These are phyloP conservation scores for Laburnicola sp. DNA, from an alignment of 2,329 filamentous ascomycete genomes.

Conservation along the genomic window DNA sequence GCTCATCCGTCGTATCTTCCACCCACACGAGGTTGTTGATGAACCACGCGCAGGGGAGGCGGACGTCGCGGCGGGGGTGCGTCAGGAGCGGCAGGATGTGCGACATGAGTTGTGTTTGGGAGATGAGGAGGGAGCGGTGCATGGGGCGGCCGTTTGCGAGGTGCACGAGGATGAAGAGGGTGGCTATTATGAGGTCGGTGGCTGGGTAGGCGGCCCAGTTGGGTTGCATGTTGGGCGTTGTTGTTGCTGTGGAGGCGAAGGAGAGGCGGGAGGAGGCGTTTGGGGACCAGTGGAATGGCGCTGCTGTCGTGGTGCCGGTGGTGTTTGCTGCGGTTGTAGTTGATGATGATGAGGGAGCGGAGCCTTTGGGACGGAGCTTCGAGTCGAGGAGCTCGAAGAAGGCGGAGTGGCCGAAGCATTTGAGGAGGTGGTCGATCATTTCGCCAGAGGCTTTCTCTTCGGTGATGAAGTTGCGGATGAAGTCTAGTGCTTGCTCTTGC, in stretches of 20 bases:
- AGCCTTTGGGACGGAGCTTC: constrained; percentile 65
- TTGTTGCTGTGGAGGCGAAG: constrained; percentile 15
- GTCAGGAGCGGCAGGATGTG: constrained; percentile 73
- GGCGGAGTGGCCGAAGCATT: constrained; percentile 71
- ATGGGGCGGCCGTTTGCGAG: constrained; percentile 79
- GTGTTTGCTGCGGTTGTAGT: constrained; percentile 17
- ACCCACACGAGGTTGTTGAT: constrained; percentile 83
- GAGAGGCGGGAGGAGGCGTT: constrained; percentile 69
- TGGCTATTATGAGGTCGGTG: constrained; percentile 71
- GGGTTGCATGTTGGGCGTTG: constrained; percentile 45
- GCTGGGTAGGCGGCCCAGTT: constrained; percentile 41
- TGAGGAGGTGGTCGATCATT: constrained; percentile 86
- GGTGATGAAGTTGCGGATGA: constrained; percentile 86
- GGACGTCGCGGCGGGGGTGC: constrained; percentile 72
- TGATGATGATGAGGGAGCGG: constrained; percentile 12
- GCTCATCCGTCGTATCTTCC: constrained; percentile 71
- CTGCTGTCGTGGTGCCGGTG: neutral
- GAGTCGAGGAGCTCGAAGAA: constrained; percentile 80
- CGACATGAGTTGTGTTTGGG: constrained; percentile 74
- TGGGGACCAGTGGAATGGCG: constrained; percentile 51
- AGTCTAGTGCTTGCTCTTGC: constrained; percentile 87
- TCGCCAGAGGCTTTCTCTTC: constrained; percentile 58
- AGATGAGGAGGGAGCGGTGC: constrained; percentile 69
- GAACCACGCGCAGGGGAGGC: constrained; percentile 78
- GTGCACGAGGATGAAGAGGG: constrained; percentile 83